phyloP scores from a whole-genome alignment of 331 rosid species.

The Saraca asoca region DNA sequence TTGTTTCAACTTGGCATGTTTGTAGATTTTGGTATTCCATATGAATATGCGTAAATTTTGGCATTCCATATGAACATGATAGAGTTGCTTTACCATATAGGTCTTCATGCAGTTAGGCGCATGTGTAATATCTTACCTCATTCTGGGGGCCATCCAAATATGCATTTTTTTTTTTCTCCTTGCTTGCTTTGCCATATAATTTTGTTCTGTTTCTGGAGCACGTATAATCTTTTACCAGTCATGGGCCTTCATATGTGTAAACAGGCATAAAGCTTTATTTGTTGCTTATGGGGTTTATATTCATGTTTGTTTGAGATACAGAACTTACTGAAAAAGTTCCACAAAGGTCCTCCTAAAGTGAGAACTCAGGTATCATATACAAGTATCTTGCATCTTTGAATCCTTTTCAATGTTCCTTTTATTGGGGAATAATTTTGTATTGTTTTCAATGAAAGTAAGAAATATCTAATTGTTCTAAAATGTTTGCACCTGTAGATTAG shows the following conservation, averaged over 20 bases:
- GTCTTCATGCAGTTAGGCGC: too few species aligned
- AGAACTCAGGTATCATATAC: constrained; percentile 84
- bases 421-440: background rate
- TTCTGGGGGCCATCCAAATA: background rate
- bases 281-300: constrained; percentile 28
- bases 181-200: background rate
- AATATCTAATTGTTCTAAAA: constrained; percentile 32
- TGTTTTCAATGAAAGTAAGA: background rate
- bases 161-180: background rate
- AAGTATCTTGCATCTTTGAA: constrained; percentile 28
- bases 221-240: background rate
- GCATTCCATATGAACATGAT: background rate
- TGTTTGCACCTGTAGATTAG: constrained; percentile 69
- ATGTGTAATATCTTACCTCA: background rate
- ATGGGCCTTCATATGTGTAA: constrained; percentile 23
- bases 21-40: background rate
- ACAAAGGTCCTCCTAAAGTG: constrained; percentile 95
- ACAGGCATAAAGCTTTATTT: constrained; percentile 2
- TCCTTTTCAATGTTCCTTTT: constrained; percentile 7
- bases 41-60: background rate
- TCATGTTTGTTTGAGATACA: constrained; percentile 53
- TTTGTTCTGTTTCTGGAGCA: constrained; percentile 3
- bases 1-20: constrained; percentile 3
- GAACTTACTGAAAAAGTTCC: constrained; percentile 87
- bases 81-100: too few species aligned